Percentiles rank a stretch among this genome's conserved stretches.
Evolutionary conservation across 768 basidiomycete genomes (phyloP).

Genomic region (Tricholomella constricta): DNA sequence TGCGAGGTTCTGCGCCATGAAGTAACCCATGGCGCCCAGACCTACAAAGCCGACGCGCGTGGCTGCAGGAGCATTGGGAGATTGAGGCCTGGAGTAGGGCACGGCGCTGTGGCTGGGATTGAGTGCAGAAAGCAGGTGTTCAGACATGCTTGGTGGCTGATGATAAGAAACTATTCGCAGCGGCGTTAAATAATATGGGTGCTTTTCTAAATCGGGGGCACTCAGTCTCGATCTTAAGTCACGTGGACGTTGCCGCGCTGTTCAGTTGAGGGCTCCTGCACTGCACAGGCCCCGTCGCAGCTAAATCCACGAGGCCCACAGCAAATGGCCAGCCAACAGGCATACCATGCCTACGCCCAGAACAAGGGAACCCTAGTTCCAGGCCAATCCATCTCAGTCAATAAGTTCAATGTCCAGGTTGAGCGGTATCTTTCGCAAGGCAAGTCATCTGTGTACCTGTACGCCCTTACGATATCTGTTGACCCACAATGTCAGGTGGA

Average conservation of each 20-base stretch:
- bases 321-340: slow-evolving; percentile 54
- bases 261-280: background rate
- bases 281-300: slow-evolving; percentile 5
- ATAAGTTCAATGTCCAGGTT: slow-evolving; percentile 87
- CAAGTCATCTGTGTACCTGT: slow-evolving; percentile 29
- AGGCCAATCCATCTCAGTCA: slow-evolving; percentile 88
- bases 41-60: slow-evolving; percentile 46
- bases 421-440: slow-evolving; percentile 97
- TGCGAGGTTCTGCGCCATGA: slow-evolving; percentile 82
- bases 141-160: slow-evolving; percentile 18
- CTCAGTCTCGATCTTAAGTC: slow-evolving; percentile 4
- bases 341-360: slow-evolving; percentile 48
- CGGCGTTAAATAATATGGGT: background rate
- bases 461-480: slow-evolving; percentile 15
- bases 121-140: slow-evolving; percentile 21
- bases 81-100: slow-evolving; percentile 60
- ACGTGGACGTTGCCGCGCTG: slow-evolving; percentile 11
- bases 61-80: slow-evolving; percentile 40
- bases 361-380: slow-evolving; percentile 73
- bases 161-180: slow-evolving; percentile 1
- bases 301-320: slow-evolving; percentile 9
- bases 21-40: slow-evolving; percentile 69
- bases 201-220: slow-evolving; percentile 5
- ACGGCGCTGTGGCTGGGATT: slow-evolving; percentile 18
- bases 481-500: slow-evolving; percentile 62